Base-by-base conservation (phyloP, 441 rosid genomes). In the Aleurites moluccanus region DNA sequence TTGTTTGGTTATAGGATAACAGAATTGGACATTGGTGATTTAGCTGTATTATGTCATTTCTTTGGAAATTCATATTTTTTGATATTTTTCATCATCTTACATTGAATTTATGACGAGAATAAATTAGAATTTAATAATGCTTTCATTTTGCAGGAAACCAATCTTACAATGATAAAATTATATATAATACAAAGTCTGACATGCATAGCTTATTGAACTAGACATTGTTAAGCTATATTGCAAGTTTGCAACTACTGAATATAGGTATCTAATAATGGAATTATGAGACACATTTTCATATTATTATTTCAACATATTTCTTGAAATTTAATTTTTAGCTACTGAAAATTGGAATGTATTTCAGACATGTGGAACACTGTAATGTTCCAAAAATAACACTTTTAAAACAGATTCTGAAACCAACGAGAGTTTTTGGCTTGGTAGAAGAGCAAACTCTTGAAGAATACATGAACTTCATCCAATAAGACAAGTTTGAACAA, bases 201-300 rank as follows among this genome's bases (percentile, higher is more conserved):
- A 40, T 35, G 13, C 7, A 21, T 35, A 20, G 49, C 27, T 35
- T 0, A n/a, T 64, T 53, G 16, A 42, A n/a, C 10, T 10, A n/a
- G 44, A 62, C 67, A 75, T 1, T 50, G 20, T 60, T 27, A 28
- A 27, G 53, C 47, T 69, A 21, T 45, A 73, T 75, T 72, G 84
- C 97, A 91, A 97, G n/a, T n/a, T n/a, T n/a, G n/a, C 97, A 91
- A 97, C 97, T 16, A 88, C 96, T 57, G 97, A 97, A 67, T 92
- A 88, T 79, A 92, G 98, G 98, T 91, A 84, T 83, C 47, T 4
- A 18, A 9, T 62, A 3, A 65, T 53, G 10, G 23, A 55, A 49
- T 38, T 42, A 10, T 14, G 38, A 27, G 53, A 73, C 21, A 21
- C 35, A 33, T 6, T 15, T 69, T 42, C 11, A 21, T 50, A 25